These are phyloP conservation scores for Ensete glaucum DNA, from an alignment of 176 grass and related monocot species.

Conservation along the genomic window DNA sequence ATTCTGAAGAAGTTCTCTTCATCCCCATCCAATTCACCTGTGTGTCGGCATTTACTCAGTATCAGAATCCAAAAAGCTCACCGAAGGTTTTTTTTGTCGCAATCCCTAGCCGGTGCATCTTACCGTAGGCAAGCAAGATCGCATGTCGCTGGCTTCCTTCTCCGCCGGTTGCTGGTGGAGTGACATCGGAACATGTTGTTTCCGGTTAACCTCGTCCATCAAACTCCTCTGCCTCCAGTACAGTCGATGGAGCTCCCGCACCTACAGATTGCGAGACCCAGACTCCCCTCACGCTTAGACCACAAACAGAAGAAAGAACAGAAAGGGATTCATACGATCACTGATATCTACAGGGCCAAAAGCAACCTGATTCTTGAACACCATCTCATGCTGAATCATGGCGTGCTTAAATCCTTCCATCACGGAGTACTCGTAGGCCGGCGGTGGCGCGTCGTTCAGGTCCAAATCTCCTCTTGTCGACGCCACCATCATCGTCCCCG, in stretches of 20 bases:
- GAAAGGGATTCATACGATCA: neutral
- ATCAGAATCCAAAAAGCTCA: neutral
- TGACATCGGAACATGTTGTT: slow-evolving; percentile 1
- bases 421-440: neutral
- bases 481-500: slow-evolving; percentile 1
- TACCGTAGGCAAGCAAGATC: neutral
- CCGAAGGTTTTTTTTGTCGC: neutral
- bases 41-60: neutral
- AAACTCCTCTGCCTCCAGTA: slow-evolving; percentile 35
- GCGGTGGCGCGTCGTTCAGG: slow-evolving; percentile 29
- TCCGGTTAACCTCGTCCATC: slow-evolving; percentile 25
- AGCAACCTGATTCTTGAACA: slow-evolving; percentile 34
- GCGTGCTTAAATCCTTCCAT: slow-evolving; percentile 26
- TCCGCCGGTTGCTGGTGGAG: neutral
- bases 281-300: neutral
- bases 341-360: no score
- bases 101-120: neutral
- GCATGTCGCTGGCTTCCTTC: neutral
- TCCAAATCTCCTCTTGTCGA: slow-evolving; percentile 32
- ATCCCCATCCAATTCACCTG: slow-evolving; percentile 11
- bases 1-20: neutral
- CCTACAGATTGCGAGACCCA: neutral
- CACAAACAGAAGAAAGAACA: neutral
- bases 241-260: slow-evolving; percentile 31
- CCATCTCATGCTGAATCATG: slow-evolving; percentile 39